Conservation (phyloP, 768 basidiomycete species). For the Rhizopogon vinicolor region DNA sequence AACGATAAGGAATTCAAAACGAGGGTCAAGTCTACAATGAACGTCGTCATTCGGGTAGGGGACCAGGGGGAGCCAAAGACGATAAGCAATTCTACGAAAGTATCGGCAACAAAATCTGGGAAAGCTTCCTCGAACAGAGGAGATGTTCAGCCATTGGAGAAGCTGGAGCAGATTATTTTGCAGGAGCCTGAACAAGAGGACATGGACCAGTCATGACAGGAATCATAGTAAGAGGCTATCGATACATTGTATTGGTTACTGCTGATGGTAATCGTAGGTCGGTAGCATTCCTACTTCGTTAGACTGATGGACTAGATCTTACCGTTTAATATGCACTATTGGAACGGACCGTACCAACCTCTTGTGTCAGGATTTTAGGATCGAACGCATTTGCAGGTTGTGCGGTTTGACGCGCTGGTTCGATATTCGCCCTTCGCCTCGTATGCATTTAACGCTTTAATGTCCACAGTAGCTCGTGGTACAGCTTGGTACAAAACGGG, state of each 20-base stretch:
- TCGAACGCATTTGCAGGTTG: background rate
- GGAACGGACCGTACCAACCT: background rate
- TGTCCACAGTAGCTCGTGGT: too few relatives aligned
- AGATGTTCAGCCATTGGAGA: slow-evolving; percentile 3
- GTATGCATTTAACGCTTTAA: background rate
- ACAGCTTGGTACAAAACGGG: background rate
- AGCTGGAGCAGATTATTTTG: slow-evolving; percentile 28
- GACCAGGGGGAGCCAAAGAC: slow-evolving; percentile 42
- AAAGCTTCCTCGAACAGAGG: background rate
- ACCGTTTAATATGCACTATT: background rate
- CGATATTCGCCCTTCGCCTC: too few relatives aligned
- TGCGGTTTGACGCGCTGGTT: background rate
- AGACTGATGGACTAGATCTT: background rate
- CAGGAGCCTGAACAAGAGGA: slow-evolving; percentile 41
- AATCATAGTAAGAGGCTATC: background rate
- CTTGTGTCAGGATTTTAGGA: background rate
- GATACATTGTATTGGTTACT: background rate
- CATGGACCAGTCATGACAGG: slow-evolving; percentile 26
- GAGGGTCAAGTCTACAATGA: slow-evolving; percentile 67
- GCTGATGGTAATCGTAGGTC: background rate
- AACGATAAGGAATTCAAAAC: slow-evolving; percentile 52
- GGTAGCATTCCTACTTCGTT: background rate
- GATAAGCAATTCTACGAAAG: slow-evolving; percentile 3
- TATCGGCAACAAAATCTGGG: slow-evolving; percentile 3
- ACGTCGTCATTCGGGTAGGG: slow-evolving; percentile 56